Conservation (phyloP, 495 filamentous ascomycete genomes). For the Lophium mytilinum region DNA sequence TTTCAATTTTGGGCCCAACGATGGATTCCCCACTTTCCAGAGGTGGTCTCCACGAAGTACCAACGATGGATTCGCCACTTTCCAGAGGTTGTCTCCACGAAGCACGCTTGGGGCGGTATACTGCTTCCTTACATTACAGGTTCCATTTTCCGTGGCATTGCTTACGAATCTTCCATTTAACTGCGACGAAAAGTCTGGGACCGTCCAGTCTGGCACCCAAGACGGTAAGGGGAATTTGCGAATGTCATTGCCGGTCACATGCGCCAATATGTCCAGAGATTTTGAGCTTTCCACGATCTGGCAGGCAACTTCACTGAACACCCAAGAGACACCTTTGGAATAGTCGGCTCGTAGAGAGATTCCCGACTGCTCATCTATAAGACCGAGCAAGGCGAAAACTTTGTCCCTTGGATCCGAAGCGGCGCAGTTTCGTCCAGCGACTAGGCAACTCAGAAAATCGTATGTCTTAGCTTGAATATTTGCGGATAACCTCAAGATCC, state of each 20-base stretch:
- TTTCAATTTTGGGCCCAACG: too few species aligned
- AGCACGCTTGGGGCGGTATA: too few species aligned
- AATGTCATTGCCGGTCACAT: background rate
- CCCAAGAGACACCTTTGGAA: background rate
- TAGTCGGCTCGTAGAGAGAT: background rate
- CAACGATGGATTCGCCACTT: too few species aligned
- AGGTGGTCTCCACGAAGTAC: too few species aligned
- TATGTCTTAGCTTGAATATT: background rate
- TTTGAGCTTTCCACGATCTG: background rate
- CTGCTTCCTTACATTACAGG: too few species aligned
- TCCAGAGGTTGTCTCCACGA: too few species aligned
- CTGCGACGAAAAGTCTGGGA: too few species aligned
- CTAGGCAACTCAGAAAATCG: background rate
- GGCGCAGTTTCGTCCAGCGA: background rate
- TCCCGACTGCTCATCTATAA: background rate
- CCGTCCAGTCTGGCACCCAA: background rate
- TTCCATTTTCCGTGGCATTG: too few species aligned
- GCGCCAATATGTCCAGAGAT: background rate
- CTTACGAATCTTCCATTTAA: too few species aligned
- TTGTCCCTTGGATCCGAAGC: background rate
- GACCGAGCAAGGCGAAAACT: background rate
- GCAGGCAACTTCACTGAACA: background rate
- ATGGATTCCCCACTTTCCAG: too few species aligned
- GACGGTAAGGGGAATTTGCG: background rate
- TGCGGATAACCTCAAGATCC: background rate